Conservation (phyloP, 1,284 basidiomycete genomes). For the Cryptococcus neoformans region DNA sequence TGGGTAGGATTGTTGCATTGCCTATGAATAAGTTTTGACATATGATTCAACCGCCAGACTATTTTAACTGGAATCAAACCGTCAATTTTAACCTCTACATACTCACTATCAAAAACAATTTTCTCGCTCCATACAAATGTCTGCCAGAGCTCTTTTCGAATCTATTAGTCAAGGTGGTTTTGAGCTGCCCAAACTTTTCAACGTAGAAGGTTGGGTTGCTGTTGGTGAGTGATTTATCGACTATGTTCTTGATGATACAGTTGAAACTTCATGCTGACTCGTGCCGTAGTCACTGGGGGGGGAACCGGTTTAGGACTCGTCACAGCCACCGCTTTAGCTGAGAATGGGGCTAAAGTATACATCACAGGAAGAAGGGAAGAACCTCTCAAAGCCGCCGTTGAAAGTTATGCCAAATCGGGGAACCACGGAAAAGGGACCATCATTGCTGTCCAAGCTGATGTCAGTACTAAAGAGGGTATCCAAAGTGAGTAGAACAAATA, state of each 20-base stretch:
- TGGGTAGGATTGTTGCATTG: too few species aligned
- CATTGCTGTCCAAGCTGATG: conserved; percentile 40
- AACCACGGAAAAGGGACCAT: conserved; percentile 27
- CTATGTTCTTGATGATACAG: neutral
- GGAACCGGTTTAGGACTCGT: conserved; percentile 44
- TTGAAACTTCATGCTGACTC: neutral
- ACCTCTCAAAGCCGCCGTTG: conserved; percentile 34
- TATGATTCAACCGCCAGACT: too few species aligned
- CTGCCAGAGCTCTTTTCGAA: too few species aligned
- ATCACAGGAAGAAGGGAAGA: conserved; percentile 44
- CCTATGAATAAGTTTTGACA: too few species aligned
- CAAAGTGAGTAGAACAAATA: conserved; percentile 21
- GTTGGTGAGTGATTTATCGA: conserved; percentile 29
- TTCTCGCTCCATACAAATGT: too few species aligned
- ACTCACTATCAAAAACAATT: too few species aligned
- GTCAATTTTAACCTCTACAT: too few species aligned
- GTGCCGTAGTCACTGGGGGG: conserved; percentile 37
- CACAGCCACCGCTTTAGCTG: conserved; percentile 40
- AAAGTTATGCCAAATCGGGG: conserved; percentile 12
- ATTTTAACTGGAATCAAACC: too few species aligned
- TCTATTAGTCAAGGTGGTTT: too few species aligned
- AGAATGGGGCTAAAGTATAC: conserved; percentile 45
- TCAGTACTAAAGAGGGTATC: conserved; percentile 43
- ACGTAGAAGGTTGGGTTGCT: conserved; percentile 42
- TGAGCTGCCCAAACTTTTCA: conserved; percentile 28